Base-by-base conservation (phyloP, 768 basidiomycete species). In the Macrocybe gigantea region DNA sequence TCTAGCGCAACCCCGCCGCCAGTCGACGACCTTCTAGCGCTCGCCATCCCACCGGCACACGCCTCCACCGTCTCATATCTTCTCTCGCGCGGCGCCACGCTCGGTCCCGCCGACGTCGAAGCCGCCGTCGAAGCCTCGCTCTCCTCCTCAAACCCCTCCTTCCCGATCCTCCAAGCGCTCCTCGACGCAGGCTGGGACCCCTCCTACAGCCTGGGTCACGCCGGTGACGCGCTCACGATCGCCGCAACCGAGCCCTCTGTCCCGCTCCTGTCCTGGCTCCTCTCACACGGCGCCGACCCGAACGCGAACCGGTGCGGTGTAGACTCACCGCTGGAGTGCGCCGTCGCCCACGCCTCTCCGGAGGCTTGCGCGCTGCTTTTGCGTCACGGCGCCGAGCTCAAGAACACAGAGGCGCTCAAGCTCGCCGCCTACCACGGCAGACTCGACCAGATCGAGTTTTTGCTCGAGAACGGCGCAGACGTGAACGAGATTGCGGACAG, bases 401-500 rank as follows among this genome's bases (percentile, higher is more conserved):
- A 51, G 35, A 47, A 53, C 33, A 48, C 47, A 4, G 52, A 50
- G 12, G 54, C 56, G 7, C 38, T 55, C 14, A 53, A 53, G 37
- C 37, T 42, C 13, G 54, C 56, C 9, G 54, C 47, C 12, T 55
- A 53, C 37, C 53, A 49, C n/a, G 54, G 56, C 1, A 10, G 44
- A 8, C 33, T 42, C 12, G 38, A 44, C 12, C 53, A 55, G 53
- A 49, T 55, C 30, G 42, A 50, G 15, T 31, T 50, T 15, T 44
- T 57, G 5, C 43, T 57, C 13, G 47, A 46, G 14, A 34, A 44
- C 1, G 56, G 56, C 8, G 51, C 56, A 22, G 49, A 53, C 15
- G 38, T 57, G 42, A 44, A 57, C 15, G 49, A 53, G 42, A 51
- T 57, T 13, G 36, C 52, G 8, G 48, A 48, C 45, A 49, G 48